Percentiles rank a stretch among this genome's conserved stretches.
Evolutionary conservation across 805 yeast genomes (phyloP).

Genomic region (Candida verbasci): DNA sequence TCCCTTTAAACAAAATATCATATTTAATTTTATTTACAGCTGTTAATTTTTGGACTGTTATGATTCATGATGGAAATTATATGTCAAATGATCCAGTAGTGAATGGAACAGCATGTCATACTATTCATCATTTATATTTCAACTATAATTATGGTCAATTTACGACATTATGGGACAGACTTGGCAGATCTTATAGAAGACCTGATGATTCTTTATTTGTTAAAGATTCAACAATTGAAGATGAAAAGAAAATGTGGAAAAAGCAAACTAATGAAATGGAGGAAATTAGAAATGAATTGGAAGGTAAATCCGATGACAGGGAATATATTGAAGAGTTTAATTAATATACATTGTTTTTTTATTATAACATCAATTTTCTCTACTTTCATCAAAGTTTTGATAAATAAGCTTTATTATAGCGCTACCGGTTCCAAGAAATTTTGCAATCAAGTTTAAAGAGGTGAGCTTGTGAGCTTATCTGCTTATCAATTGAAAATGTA

Average conservation of each 20-base stretch:
- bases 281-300: conserved; percentile 70
- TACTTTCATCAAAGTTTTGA: too few species aligned
- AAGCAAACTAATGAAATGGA: conserved; percentile 74
- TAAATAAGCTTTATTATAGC: neutral
- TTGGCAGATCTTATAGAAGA: conserved; percentile 88
- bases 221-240: conserved; percentile 49
- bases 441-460: too few species aligned
- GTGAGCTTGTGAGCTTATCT: too few species aligned
- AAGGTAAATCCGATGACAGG: conserved; percentile 73
- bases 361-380: neutral
- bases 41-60: conserved; percentile 96
- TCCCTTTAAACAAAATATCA: conserved; percentile 87
- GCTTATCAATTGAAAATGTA: too few species aligned
- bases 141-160: conserved; percentile 98
- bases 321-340: conserved; percentile 56
- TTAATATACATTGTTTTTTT: too few species aligned
- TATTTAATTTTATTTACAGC: conserved; percentile 80
- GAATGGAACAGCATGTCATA: conserved; percentile 98
- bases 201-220: conserved; percentile 82
- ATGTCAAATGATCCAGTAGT: conserved; percentile 88
- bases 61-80: conserved; percentile 98
- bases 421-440: neutral
- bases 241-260: conserved; percentile 59
- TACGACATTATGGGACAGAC: conserved; percentile 96
- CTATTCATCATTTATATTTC: conserved; percentile 94